phyloP scores from a whole-genome alignment of 1,284 basidiomycete genomes.

The Leccinum subrobustum region DNA sequence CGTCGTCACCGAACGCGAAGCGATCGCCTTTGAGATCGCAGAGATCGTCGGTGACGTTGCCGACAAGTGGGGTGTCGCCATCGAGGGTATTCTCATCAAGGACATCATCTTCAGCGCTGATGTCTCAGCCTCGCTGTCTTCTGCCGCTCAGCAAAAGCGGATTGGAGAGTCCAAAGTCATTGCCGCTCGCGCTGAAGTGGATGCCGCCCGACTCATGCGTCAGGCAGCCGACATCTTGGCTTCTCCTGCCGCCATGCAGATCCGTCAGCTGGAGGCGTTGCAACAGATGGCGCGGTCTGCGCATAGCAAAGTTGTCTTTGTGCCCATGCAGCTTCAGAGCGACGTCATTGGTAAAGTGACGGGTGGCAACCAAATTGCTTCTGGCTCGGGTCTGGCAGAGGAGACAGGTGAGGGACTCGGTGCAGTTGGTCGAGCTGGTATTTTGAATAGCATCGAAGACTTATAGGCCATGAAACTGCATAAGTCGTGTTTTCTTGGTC shows the following conservation, averaged over 20 bases:
- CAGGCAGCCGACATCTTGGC: slow-evolving; percentile 92
- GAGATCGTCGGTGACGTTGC: slow-evolving; percentile 89
- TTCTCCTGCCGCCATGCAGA: slow-evolving; percentile 95
- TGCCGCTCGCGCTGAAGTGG: slow-evolving; percentile 93
- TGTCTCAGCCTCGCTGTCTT: slow-evolving; percentile 88
- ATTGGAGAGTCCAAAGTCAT: slow-evolving; percentile 97
- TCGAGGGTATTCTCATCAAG: slow-evolving; percentile 93
- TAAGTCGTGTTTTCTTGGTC: not conserved
- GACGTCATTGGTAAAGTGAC: slow-evolving; percentile 59
- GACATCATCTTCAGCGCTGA: slow-evolving; percentile 93
- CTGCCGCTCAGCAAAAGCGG: slow-evolving; percentile 92
- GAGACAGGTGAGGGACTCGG: slow-evolving; percentile 47
- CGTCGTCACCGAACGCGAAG: slow-evolving; percentile 92
- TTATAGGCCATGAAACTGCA: slow-evolving; percentile 30
- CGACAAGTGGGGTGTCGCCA: slow-evolving; percentile 92
- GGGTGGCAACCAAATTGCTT: slow-evolving; percentile 22
- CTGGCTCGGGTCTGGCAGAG: slow-evolving; percentile 40
- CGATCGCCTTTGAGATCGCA: slow-evolving; percentile 93
- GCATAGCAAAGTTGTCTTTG: slow-evolving; percentile 88
- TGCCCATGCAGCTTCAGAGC: slow-evolving; percentile 87
- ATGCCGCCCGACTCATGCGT: slow-evolving; percentile 91
- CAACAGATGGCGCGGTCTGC: slow-evolving; percentile 73
- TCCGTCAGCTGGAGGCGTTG: slow-evolving; percentile 88
- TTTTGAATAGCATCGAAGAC: slow-evolving; percentile 52
- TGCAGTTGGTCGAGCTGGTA: slow-evolving; percentile 47